Evolutionary conservation across 2,329 filamentous ascomycete genomes (phyloP).

Genomic region (Pestalotiopsis sp.): DNA sequence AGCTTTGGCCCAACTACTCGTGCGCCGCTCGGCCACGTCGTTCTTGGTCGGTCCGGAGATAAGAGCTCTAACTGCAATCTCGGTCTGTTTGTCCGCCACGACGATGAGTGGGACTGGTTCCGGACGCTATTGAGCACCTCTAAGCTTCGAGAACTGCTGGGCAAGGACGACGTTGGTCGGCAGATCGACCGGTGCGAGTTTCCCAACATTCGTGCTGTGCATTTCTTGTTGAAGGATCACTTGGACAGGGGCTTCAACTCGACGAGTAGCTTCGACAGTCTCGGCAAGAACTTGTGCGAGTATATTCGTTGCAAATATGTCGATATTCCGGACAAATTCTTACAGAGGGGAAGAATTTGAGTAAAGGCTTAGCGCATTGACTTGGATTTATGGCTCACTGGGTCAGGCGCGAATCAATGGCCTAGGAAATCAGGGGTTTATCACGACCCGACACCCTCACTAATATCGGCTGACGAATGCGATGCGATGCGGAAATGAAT

Average conservation of each 20-base stretch:
- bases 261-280: conserved; percentile 44
- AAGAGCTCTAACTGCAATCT: conserved; percentile 21
- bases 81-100: conserved; percentile 23
- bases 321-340: conserved; percentile 44
- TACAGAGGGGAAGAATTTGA: conserved; percentile 38
- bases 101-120: conserved; percentile 22
- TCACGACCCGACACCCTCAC: too few species aligned
- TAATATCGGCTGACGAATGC: too few species aligned
- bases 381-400: neutral
- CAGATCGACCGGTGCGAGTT: conserved; percentile 15
- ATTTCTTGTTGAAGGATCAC: conserved; percentile 47
- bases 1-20: conserved; percentile 26
- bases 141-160: conserved; percentile 1
- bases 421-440: too few species aligned
- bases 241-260: conserved; percentile 46
- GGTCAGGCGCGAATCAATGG: too few species aligned
- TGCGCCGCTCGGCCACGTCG: conserved; percentile 33
- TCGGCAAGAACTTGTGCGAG: conserved; percentile 49
- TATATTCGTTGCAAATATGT: conserved; percentile 46
- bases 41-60: conserved; percentile 32
- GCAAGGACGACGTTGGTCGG: conserved; percentile 15
- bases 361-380: neutral
- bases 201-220: conserved; percentile 24
- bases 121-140: conserved; percentile 11
- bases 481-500: too few species aligned